phyloP scores from a whole-genome alignment of 169 alveolate genomes.

The Eimeria maxima region DNA sequence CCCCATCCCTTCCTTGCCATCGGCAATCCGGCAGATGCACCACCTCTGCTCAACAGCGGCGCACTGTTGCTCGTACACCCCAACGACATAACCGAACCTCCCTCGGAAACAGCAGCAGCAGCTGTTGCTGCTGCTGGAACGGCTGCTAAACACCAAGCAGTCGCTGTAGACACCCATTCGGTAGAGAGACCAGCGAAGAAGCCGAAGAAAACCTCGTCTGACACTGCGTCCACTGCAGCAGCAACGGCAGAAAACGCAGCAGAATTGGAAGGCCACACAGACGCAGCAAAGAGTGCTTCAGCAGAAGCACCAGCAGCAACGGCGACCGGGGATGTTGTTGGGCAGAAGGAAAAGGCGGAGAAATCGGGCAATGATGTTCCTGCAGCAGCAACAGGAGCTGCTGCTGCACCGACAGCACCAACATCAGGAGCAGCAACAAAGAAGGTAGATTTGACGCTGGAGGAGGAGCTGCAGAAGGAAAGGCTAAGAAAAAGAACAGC shows the following conservation, averaged over 20 bases:
- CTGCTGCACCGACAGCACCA: conserved; percentile 35
- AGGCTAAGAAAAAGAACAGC: conserved; percentile 4
- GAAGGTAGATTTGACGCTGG: conserved; percentile 2
- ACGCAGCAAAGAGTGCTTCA: too few relatives aligned
- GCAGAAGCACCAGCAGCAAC: too few relatives aligned
- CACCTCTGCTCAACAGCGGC: conserved; percentile 30
- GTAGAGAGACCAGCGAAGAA: not conserved
- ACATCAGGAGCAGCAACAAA: conserved; percentile 23
- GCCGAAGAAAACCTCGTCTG: not conserved
- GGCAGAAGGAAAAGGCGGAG: too few relatives aligned
- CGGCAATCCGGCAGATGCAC: not conserved
- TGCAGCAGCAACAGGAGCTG: conserved; percentile 21
- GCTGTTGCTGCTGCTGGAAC: conserved; percentile 6
- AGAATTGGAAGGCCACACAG: too few relatives aligned
- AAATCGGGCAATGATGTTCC: too few relatives aligned
- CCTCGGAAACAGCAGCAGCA: conserved; percentile 43
- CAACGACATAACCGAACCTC: not conserved
- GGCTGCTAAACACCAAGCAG: not conserved
- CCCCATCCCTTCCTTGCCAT: conserved; percentile 18
- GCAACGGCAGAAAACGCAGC: too few relatives aligned
- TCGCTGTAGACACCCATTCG: not conserved
- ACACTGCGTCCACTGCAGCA: too few relatives aligned
- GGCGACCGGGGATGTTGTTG: too few relatives aligned
- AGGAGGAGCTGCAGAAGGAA: conserved; percentile 44
- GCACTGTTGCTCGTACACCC: conserved; percentile 33